Evolutionary conservation across 176 grass and related monocot genomes (phyloP).

Genomic region (Pontederia paniculata): DNA sequence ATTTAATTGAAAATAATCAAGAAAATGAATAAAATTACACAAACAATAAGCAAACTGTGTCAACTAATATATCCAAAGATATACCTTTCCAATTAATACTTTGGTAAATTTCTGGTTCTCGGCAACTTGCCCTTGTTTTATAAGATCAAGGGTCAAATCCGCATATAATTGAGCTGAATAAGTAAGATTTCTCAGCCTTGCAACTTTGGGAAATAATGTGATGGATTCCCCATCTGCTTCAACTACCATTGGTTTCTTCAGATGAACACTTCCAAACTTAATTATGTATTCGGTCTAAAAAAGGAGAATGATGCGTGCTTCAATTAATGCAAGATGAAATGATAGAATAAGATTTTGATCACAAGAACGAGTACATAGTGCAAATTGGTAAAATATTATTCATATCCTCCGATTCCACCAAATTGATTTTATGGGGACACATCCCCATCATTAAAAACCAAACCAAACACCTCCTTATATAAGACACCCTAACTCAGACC

Average conservation of each 20-base stretch:
- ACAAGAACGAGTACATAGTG: too few relatives aligned
- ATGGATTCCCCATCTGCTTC: conserved; percentile 95
- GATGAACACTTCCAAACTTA: conserved; percentile 85
- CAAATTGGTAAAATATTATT: too few relatives aligned
- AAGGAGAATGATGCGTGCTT: conserved; percentile 13
- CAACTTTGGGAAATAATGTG: conserved; percentile 89
- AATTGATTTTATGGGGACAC: too few relatives aligned
- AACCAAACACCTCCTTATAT: too few relatives aligned
- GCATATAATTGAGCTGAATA: conserved; percentile 94
- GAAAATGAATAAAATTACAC: conserved; percentile 7
- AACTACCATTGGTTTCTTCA: conserved; percentile 96
- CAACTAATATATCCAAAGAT: too few relatives aligned
- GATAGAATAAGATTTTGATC: conserved; percentile 14
- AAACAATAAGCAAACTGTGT: not conserved
- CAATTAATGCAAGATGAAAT: conserved; percentile 10
- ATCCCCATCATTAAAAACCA: too few relatives aligned
- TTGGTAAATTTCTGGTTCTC: conserved; percentile 84
- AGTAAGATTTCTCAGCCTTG: conserved; percentile 82
- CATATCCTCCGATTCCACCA: too few relatives aligned
- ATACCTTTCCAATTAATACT: conserved; percentile 97
- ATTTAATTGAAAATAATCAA: conserved; percentile 4
- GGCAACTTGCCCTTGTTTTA: conserved; percentile 95
- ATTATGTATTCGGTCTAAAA: conserved; percentile 86
- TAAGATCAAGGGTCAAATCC: conserved; percentile 81
- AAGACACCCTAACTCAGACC: too few relatives aligned